Percentiles rank a stretch among this genome's conserved stretches.
Conservation (phyloP, 1,139 yeast species). For the Lodderomyces oxycetoniae region DNA sequence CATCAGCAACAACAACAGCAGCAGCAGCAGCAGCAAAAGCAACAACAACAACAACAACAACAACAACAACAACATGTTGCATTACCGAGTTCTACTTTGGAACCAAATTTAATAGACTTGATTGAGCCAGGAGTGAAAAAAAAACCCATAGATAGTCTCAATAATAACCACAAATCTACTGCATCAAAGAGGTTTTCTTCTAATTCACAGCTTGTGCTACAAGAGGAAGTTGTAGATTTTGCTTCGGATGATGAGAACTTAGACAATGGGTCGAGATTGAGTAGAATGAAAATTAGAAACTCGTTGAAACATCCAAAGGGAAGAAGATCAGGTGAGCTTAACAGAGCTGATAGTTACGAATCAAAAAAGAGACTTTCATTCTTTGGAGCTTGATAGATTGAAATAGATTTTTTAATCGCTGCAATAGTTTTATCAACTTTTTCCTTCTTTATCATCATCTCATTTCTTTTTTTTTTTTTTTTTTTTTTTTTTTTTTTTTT, state of each 20-base stretch:
- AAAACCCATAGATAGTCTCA: slow-evolving; percentile 3
- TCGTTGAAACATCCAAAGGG: slow-evolving; percentile 36
- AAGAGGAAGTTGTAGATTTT: slow-evolving; percentile 46
- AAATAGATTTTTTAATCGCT: slow-evolving; percentile 7
- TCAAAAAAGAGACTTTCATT: slow-evolving; percentile 29
- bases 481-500: neutral
- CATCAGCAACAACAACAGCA: neutral
- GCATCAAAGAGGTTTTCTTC: slow-evolving; percentile 34
- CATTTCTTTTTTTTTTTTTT: too few species aligned
- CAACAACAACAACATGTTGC: neutral
- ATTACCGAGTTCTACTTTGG: neutral
- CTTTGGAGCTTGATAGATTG: slow-evolving; percentile 25
- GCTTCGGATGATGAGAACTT: slow-evolving; percentile 48
- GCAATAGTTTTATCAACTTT: too few species aligned
- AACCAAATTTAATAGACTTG: slow-evolving; percentile 4
- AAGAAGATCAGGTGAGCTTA: slow-evolving; percentile 31
- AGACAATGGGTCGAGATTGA: slow-evolving; percentile 36
- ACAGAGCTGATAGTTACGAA: slow-evolving; percentile 32
- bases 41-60: neutral
- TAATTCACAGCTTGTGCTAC: slow-evolving; percentile 29
- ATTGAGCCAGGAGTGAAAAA: neutral
- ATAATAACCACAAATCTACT: slow-evolving; percentile 25
- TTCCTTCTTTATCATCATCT: too few species aligned
- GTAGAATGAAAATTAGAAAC: slow-evolving; percentile 37
- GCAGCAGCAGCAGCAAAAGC: neutral